Base-by-base conservation (phyloP, 2,329 filamentous ascomycete genomes). In the Biscogniauxia sp. region DNA sequence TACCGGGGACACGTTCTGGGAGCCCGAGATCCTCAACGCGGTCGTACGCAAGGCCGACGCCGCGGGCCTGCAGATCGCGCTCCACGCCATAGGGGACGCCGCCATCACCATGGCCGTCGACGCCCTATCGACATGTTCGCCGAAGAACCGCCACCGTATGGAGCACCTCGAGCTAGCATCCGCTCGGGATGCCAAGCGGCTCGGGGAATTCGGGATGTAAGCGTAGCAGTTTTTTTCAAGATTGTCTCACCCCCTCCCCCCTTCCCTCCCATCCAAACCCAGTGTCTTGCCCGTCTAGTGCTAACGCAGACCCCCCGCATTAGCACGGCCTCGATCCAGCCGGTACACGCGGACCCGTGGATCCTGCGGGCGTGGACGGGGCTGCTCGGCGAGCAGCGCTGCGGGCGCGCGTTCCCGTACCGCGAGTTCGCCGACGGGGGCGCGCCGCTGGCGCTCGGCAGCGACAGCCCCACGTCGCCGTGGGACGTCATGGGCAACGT, bases 1-100 rank as follows among this genome's bases (percentile, higher is more conserved):
- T 1, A 73, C 75, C 9, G 73, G 79, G 11, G 77, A 82, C 5
- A 76, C 84, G 0, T 77, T 87, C 53, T 88, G 85, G 85, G 73
- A 76, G 0, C 72, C 73, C 1, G 74, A 79, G 17, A 77, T 81
- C 59, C 76, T 88, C 8, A 75, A 75, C 7, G 77, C 78, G 0
- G 80, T 86, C 0, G 79, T 88, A 1, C 70, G 76, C 4, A 75
- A 76, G 13, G 84, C 84, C 2, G 78, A 80, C 28, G 75, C 73
- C 5, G 78, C 78, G 0, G 80, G 80, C 0, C 72, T 88, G 28
- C 86, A 88, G 68, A 79, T 83, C 20, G 85, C 86, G 0, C 76
- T 88, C 3, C 86, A 88, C 62, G 86, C 86, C 41, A 88, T 88
- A 53, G 86, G 86, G 37, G 85, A 88, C 64, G 75, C 76, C n/a